A percentile compares a stretch with the other conserved stretches of the same genome.
These are phyloP conservation scores for Singerocomus inundabilis DNA, from an alignment of 1,284 basidiomycete species.

Conservation along the genomic window DNA sequence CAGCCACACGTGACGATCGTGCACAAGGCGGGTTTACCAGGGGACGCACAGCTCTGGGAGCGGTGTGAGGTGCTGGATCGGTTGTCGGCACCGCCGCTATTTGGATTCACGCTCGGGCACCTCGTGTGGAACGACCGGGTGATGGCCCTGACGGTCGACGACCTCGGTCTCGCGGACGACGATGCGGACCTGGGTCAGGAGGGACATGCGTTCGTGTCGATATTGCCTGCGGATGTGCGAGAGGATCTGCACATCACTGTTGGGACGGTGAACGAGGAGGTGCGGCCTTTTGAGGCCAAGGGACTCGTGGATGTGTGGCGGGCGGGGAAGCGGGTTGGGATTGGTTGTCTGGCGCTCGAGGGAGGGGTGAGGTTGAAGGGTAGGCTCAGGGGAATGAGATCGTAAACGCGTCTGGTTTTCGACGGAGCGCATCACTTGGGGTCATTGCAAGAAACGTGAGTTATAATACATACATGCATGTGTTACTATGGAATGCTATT, in stretches of 20 bases:
- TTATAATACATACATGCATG: no score
- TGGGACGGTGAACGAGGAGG: slow-evolving; percentile 59
- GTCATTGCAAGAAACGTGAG: no score
- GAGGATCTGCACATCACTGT: slow-evolving; percentile 83
- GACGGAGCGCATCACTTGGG: no score
- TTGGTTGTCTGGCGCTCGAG: slow-evolving; percentile 35
- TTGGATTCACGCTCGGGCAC: slow-evolving; percentile 60
- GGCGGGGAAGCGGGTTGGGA: slow-evolving; percentile 34
- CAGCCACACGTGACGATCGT: slow-evolving; percentile 87
- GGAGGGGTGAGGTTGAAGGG: slow-evolving; percentile 39
- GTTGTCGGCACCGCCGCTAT: slow-evolving; percentile 47
- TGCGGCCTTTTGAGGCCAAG: slow-evolving; percentile 74
- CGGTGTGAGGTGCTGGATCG: slow-evolving; percentile 52
- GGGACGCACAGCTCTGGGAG: slow-evolving; percentile 61
- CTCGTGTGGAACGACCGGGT: slow-evolving; percentile 78
- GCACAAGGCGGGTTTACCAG: slow-evolving; percentile 62
- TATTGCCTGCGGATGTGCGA: slow-evolving; percentile 48
- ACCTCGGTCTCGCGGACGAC: slow-evolving; percentile 41
- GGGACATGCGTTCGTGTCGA: slow-evolving; percentile 48
- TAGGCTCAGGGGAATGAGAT: slow-evolving; percentile 39
- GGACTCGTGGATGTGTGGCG: slow-evolving; percentile 60
- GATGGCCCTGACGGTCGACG: slow-evolving; percentile 74
- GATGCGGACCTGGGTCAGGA: slow-evolving; percentile 31
- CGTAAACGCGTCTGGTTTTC: no score
- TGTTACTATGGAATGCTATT: no score